These are phyloP conservation scores for Hortaea sp. DNA, from an alignment of 2,329 filamentous ascomycete species.

Conservation along the genomic window DNA sequence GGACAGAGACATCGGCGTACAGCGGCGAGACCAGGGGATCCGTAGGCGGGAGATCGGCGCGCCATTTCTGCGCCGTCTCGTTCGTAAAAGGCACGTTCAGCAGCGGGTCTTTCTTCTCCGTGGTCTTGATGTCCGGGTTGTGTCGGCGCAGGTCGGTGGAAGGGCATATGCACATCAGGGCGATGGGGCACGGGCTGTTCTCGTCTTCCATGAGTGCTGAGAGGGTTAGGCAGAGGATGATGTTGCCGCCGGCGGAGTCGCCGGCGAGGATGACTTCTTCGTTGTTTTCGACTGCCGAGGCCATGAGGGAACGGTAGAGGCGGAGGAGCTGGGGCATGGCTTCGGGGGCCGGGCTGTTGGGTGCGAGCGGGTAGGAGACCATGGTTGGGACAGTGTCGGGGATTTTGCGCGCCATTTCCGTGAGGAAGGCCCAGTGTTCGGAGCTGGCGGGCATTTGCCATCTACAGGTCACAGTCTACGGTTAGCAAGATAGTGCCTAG, in stretches of 20 bases:
- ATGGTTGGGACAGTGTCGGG: constrained; percentile 33
- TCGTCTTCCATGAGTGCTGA: constrained; percentile 27
- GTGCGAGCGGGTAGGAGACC: constrained; percentile 46
- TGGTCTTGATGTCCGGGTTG: constrained; percentile 34
- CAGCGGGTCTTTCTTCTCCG: constrained; percentile 37
- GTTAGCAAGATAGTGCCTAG: no score
- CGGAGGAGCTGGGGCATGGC: constrained; percentile 39
- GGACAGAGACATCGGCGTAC: constrained; percentile 32
- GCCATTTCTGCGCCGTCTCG: constrained; percentile 34
- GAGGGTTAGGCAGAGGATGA: constrained; percentile 35
- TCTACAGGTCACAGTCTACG: no score
- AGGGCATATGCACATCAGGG: constrained; percentile 38
- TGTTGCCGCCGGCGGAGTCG: constrained; percentile 48
- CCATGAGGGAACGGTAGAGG: constrained; percentile 35
- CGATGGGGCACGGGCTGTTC: constrained; percentile 20
- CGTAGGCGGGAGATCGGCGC: constrained; percentile 28
- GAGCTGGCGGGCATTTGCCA: constrained; percentile 43
- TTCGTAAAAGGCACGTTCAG: constrained; percentile 34
- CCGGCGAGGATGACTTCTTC: constrained; percentile 43
- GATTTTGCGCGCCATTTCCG: constrained; percentile 35
- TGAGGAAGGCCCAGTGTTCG: constrained; percentile 44
- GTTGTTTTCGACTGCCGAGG: constrained; percentile 25
- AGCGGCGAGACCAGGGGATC: constrained; percentile 43
- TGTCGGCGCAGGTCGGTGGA: constrained; percentile 39
- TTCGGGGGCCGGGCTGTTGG: constrained; percentile 39